Conservation (phyloP, 371 early-diverging fungal species). For the Mucor piriformis region DNA sequence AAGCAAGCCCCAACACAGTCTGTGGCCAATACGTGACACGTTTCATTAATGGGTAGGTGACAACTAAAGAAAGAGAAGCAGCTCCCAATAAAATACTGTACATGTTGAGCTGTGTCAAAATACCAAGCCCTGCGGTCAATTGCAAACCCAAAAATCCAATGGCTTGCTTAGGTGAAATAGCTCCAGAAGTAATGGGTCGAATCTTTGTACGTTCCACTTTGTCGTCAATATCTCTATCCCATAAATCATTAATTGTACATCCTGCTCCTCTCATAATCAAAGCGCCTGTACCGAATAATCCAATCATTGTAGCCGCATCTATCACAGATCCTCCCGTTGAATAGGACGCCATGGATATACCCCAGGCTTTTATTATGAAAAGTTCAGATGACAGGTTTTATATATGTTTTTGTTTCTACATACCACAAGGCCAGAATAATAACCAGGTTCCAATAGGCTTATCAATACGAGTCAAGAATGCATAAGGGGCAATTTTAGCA, state of each 20-base stretch:
- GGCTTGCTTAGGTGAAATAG: slow-evolving; percentile 71
- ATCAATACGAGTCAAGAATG: slow-evolving; percentile 81
- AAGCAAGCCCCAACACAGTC: slow-evolving; percentile 85
- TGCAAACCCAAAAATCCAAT: slow-evolving; percentile 82
- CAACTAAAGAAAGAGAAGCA: slow-evolving; percentile 78
- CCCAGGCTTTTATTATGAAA: slow-evolving; percentile 59
- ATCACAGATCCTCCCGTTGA: slow-evolving; percentile 48
- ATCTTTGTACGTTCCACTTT: slow-evolving; percentile 84
- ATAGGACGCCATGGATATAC: slow-evolving; percentile 83
- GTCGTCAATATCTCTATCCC: slow-evolving; percentile 90
- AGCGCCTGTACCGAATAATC: slow-evolving; percentile 88
- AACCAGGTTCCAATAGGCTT: slow-evolving; percentile 94
- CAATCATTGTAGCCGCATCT: slow-evolving; percentile 67
- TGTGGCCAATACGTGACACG: slow-evolving; percentile 96
- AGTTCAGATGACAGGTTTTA: background rate
- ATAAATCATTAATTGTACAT: slow-evolving; percentile 96
- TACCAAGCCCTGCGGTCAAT: slow-evolving; percentile 78
- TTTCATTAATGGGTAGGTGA: slow-evolving; percentile 94
- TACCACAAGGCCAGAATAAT: slow-evolving; percentile 89
- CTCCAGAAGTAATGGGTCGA: slow-evolving; percentile 87
- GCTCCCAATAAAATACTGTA: slow-evolving; percentile 85
- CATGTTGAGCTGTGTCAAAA: slow-evolving; percentile 75
- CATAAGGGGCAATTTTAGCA: slow-evolving; percentile 65
- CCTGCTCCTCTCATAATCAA: slow-evolving; percentile 97
- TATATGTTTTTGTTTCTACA: background rate